Evolutionary conservation across 1,284 basidiomycete species (phyloP).

Genomic region (Pseudozyma thailandica): DNA sequence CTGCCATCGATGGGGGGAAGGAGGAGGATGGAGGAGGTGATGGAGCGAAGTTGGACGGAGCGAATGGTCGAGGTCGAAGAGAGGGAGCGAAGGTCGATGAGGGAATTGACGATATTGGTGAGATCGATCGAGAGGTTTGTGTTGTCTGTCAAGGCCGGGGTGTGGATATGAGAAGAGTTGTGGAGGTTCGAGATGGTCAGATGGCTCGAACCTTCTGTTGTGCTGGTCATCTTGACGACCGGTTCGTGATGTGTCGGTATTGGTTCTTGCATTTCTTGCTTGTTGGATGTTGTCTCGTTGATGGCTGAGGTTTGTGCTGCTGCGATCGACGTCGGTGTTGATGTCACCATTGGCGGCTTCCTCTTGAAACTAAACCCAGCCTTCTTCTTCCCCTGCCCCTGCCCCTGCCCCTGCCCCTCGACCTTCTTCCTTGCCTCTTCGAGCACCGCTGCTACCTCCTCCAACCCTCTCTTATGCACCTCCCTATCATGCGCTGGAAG

Average conservation of each 20-base stretch:
- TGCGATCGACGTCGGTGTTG: neutral
- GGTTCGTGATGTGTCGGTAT: no score
- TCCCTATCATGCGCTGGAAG: conserved; percentile 43
- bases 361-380: conserved; percentile 33
- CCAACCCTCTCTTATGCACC: conserved; percentile 26
- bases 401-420: neutral
- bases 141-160: neutral
- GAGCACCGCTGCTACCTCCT: conserved; percentile 7
- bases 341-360: conserved; percentile 7
- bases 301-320: neutral
- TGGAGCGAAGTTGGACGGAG: conserved; percentile 32
- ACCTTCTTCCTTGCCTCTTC: conserved; percentile 11
- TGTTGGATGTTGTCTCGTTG: neutral
- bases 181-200: conserved; percentile 9
- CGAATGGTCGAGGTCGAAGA: conserved; percentile 3
- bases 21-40: conserved; percentile 23
- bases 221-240: neutral
- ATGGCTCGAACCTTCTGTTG: conserved; percentile 2
- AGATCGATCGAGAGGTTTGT: conserved; percentile 15
- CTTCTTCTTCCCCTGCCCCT: conserved; percentile 3
- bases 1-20: conserved; percentile 34
- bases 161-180: conserved; percentile 5
- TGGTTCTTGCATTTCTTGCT: neutral
- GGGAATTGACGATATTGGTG: conserved; percentile 10
- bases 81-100: conserved; percentile 27